phyloP scores from a whole-genome alignment of 129 eudicot species.

The Solidago caesia region DNA sequence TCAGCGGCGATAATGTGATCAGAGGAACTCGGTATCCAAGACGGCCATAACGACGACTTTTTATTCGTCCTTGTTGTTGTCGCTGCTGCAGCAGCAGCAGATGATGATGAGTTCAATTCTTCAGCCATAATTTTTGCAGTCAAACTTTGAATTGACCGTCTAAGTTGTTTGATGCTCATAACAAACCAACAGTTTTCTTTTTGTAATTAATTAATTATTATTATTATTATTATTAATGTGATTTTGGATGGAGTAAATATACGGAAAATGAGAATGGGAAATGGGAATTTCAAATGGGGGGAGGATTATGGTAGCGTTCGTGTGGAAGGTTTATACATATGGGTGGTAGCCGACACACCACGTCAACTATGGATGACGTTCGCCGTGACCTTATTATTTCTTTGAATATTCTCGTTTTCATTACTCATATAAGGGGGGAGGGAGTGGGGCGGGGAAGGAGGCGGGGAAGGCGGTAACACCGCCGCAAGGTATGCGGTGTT shows the following conservation, averaged over 20 bases:
- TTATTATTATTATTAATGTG: background rate
- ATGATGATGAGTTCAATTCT: conserved; percentile 38
- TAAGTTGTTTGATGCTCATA: background rate
- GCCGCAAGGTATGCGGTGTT: no score
- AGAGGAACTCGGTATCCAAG: conserved; percentile 84
- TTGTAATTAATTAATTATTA: background rate
- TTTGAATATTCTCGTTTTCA: no score
- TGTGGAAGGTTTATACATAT: conserved; percentile 2
- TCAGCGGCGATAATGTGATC: conserved; percentile 91
- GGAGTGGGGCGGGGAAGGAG: no score
- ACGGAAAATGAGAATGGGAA: background rate
- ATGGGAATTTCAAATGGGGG: conserved; percentile 12
- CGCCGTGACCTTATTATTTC: conserved; percentile 14
- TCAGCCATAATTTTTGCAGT: conserved; percentile 45
- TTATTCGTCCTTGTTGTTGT: conserved; percentile 26
- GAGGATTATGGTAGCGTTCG: background rate
- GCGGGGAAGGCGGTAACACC: no score
- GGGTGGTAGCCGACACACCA: conserved; percentile 17
- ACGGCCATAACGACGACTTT: conserved; percentile 47
- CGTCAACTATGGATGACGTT: conserved; percentile 31
- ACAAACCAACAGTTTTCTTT: background rate
- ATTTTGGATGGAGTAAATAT: background rate
- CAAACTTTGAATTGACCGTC: conserved; percentile 23
- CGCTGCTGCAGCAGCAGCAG: conserved; percentile 33
- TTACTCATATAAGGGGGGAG: no score